These are phyloP conservation scores for Penicillium hesseltinei DNA, from an alignment of 2,329 filamentous ascomycete genomes.

Conservation along the genomic window DNA sequence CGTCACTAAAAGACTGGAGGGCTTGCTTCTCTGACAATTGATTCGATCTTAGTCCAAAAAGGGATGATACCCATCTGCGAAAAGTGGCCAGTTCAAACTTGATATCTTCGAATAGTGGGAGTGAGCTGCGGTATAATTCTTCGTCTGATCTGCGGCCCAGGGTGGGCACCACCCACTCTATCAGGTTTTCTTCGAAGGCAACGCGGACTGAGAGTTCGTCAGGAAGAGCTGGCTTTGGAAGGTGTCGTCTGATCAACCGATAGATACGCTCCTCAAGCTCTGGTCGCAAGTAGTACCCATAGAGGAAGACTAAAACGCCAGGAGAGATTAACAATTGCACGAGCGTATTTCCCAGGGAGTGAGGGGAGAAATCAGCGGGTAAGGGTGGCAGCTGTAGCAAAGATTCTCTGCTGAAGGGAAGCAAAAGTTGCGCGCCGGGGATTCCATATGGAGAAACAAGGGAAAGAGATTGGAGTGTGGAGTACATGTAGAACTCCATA, in stretches of 20 bases:
- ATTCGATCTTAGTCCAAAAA: slow-evolving; percentile 28
- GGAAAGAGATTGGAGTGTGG: slow-evolving; percentile 43
- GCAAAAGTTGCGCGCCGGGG: slow-evolving; percentile 32
- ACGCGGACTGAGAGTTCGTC: slow-evolving; percentile 44
- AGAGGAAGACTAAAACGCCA: slow-evolving; percentile 36
- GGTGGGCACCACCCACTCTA: slow-evolving; percentile 45
- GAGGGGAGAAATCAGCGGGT: slow-evolving; percentile 28
- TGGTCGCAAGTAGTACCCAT: slow-evolving; percentile 37
- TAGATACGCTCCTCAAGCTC: slow-evolving; percentile 42
- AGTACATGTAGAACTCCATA: slow-evolving; percentile 45
- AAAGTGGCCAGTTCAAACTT: slow-evolving; percentile 36
- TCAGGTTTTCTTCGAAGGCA: slow-evolving; percentile 43
- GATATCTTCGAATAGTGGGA: slow-evolving; percentile 39
- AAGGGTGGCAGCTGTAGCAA: slow-evolving; percentile 35
- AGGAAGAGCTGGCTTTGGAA: slow-evolving; percentile 43
- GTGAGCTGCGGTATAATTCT: slow-evolving; percentile 37
- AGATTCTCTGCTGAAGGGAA: slow-evolving; percentile 39
- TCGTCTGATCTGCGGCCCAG: slow-evolving; percentile 42
- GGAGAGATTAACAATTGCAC: slow-evolving; percentile 35
- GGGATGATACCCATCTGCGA: slow-evolving; percentile 32
- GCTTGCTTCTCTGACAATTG: slow-evolving; percentile 14
- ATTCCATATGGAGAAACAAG: slow-evolving; percentile 36
- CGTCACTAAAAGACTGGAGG: slow-evolving; percentile 18
- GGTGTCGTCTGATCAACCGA: slow-evolving; percentile 38
- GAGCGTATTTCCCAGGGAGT: slow-evolving; percentile 27